phyloP scores from a whole-genome alignment of 371 early-diverging fungal genomes.

The Mucor indicus region DNA sequence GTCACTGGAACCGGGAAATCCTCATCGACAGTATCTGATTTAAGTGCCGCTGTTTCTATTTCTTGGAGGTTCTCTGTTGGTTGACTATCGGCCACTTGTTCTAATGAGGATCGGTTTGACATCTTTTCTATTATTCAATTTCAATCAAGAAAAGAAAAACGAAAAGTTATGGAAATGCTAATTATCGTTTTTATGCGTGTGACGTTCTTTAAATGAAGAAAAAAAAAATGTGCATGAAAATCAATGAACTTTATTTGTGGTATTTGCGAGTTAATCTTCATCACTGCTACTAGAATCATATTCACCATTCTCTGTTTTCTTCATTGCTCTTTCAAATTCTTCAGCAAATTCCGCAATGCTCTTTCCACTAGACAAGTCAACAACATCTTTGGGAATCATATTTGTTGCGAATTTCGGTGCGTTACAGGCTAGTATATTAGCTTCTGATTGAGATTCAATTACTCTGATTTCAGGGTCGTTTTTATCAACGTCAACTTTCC shows the following conservation, averaged over 20 bases:
- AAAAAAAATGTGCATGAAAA: too few relatives aligned
- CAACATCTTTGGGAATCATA: conserved; percentile 71
- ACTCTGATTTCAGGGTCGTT: conserved; percentile 44
- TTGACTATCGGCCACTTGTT: too few relatives aligned
- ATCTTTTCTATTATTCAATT: too few relatives aligned
- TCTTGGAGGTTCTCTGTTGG: too few relatives aligned
- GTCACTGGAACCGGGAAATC: too few relatives aligned
- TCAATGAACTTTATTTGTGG: neutral
- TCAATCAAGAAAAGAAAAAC: too few relatives aligned
- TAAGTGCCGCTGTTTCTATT: too few relatives aligned
- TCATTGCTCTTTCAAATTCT: conserved; percentile 54
- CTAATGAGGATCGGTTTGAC: too few relatives aligned
- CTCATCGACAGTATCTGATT: too few relatives aligned
- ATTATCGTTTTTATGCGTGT: too few relatives aligned
- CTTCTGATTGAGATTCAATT: conserved; percentile 49
- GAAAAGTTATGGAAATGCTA: too few relatives aligned
- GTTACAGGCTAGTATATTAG: conserved; percentile 31
- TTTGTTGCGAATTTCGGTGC: conserved; percentile 64
- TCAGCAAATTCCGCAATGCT: conserved; percentile 75
- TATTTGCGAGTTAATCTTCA: neutral
- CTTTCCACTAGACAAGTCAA: conserved; percentile 73
- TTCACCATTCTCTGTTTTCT: conserved; percentile 11
- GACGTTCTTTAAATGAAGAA: too few relatives aligned
- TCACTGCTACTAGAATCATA: conserved; percentile 7
- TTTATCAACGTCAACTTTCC: conserved; percentile 20